Evolutionary conservation across 108 stramenopile genomes (phyloP).

Genomic region (Skeletonema costatum): DNA sequence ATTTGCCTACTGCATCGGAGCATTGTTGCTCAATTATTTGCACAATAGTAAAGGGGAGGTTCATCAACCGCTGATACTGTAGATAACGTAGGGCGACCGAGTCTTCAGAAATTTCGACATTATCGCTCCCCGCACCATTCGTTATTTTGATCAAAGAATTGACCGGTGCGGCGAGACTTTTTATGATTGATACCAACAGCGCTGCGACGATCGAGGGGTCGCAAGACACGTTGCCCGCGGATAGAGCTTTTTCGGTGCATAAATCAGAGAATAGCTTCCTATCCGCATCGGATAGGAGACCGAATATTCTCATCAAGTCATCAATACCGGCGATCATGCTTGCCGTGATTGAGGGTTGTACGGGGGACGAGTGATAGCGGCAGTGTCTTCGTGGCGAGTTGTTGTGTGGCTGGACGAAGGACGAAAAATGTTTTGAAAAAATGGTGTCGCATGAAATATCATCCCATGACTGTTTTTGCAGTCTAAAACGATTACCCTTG

Average conservation of each 20-base stretch:
- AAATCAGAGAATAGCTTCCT: constrained; percentile 2
- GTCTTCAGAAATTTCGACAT: not conserved
- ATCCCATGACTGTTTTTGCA: no score
- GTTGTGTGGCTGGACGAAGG: no score
- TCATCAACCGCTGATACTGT: not conserved
- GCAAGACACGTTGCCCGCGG: not conserved
- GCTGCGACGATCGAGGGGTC: not conserved
- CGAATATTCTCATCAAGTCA: not conserved
- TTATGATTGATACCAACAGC: not conserved
- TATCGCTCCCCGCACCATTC: not conserved
- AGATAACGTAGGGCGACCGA: not conserved
- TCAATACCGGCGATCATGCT: constrained; percentile 3
- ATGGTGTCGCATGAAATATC: no score
- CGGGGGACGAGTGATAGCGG: not conserved
- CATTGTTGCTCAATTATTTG: not conserved
- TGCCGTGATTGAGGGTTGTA: not conserved
- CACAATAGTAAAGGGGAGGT: not conserved
- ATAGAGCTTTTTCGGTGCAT: not conserved
- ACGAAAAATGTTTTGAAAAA: no score
- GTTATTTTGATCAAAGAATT: not conserved
- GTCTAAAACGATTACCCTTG: no score
- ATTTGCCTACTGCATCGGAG: not conserved
- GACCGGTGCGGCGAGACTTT: not conserved
- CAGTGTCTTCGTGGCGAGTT: not conserved
- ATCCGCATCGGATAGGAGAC: not conserved